These are phyloP conservation scores for Crucibulum laeve DNA, from an alignment of 768 basidiomycete genomes.

Conservation along the genomic window DNA sequence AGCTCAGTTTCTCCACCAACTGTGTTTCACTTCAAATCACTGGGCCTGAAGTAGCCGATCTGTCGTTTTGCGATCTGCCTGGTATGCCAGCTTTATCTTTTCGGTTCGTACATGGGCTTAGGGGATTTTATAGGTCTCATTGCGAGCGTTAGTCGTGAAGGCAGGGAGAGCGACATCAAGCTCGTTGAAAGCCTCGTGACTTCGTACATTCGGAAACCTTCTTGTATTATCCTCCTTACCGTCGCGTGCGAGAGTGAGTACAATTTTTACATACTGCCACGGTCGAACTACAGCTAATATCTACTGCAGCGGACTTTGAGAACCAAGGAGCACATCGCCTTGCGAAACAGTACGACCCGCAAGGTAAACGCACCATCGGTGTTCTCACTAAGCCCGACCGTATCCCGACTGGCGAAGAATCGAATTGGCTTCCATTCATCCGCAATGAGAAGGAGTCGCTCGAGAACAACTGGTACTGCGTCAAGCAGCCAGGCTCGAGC, in stretches of 20 bases:
- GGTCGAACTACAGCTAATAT: background rate
- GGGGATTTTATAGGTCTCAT: constrained; percentile 36
- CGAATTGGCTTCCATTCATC: constrained; percentile 53
- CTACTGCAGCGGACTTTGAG: constrained; percentile 63
- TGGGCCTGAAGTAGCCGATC: constrained; percentile 48
- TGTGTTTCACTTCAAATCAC: constrained; percentile 48
- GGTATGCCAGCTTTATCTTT: constrained; percentile 19
- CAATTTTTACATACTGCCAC: background rate
- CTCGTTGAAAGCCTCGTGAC: constrained; percentile 48
- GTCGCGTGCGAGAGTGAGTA: constrained; percentile 53
- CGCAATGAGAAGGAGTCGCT: constrained; percentile 47
- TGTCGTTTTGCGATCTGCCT: constrained; percentile 55
- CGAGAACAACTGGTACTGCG: constrained; percentile 56
- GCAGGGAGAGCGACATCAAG: constrained; percentile 46
- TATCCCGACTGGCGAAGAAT: constrained; percentile 44
- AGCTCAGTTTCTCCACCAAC: constrained; percentile 41
- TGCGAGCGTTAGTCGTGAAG: constrained; percentile 39
- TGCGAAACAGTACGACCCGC: constrained; percentile 53
- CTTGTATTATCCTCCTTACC: constrained; percentile 48
- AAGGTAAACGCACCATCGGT: constrained; percentile 68
- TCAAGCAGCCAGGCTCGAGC: constrained; percentile 49
- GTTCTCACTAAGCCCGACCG: constrained; percentile 57
- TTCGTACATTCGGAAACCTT: constrained; percentile 48
- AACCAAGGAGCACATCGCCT: constrained; percentile 74
- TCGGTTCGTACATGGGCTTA: background rate